phyloP scores from a whole-genome alignment of 345 rosid genomes.

The Eucalyptus lansdowneana region DNA sequence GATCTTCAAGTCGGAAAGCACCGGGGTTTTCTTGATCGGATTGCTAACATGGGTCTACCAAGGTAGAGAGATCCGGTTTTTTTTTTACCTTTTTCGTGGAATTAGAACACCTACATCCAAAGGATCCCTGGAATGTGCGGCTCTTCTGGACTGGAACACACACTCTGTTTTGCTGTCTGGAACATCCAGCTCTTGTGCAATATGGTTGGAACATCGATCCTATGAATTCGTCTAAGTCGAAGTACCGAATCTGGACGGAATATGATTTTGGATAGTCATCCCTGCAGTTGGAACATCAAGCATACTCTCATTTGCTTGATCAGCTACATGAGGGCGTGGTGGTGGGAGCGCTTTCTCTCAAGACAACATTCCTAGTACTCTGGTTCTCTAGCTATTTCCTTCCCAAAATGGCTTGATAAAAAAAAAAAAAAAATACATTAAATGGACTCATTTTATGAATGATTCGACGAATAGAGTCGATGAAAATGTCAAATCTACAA shows the following conservation, averaged over 20 bases:
- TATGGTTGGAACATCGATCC: neutral
- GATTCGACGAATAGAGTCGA: too few species aligned
- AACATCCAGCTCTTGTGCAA: neutral
- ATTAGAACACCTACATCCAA: neutral
- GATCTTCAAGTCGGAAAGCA: neutral
- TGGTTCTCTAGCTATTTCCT: neutral
- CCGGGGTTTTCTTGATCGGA: neutral
- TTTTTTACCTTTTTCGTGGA: accelerated
- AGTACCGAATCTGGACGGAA: neutral
- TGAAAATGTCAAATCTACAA: too few species aligned
- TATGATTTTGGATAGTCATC: neutral
- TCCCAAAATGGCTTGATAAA: neutral
- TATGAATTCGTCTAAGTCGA: neutral
- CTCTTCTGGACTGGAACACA: neutral
- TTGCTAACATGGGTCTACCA: neutral
- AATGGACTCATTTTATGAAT: too few species aligned
- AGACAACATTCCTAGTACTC: neutral
- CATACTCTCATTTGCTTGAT: neutral
- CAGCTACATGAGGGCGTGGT: neutral
- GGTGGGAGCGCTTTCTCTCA: neutral
- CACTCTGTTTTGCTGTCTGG: neutral
- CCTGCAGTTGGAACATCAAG: neutral
- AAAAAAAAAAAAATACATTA: too few species aligned
- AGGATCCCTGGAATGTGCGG: neutral
- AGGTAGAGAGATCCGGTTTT: accelerated